A percentile compares a stretch with the other conserved stretches of the same genome.
These are phyloP conservation scores for Tetrapyrgos nigripes DNA, from an alignment of 1,284 basidiomycete genomes.

Conservation along the genomic window DNA sequence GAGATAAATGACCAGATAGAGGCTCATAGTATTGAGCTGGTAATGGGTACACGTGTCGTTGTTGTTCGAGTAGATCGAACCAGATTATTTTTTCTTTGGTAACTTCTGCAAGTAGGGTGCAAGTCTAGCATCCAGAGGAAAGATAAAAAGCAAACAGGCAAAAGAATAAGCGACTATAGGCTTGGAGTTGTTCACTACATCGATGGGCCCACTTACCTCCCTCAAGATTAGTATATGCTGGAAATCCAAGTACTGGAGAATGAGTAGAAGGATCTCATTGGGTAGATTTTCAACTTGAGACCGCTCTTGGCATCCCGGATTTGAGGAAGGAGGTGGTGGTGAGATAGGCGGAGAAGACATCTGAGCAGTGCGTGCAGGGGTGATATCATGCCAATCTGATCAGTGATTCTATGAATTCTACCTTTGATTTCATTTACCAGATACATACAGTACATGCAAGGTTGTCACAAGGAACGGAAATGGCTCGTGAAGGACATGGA, in stretches of 20 bases:
- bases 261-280: conserved; percentile 12
- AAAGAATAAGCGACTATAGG: not conserved
- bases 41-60: conserved; percentile 6
- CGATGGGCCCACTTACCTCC: conserved; percentile 8
- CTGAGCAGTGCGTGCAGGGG: too few relatives aligned
- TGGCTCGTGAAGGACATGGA: too few relatives aligned
- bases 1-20: not conserved
- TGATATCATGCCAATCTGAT: too few relatives aligned
- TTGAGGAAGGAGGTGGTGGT: too few relatives aligned
- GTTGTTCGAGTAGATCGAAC: conserved; percentile 3
- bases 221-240: conserved; percentile 8
- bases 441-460: too few relatives aligned
- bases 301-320: too few relatives aligned
- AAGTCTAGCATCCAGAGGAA: conserved; percentile 8
- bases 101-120: conserved; percentile 9
- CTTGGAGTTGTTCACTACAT: not conserved
- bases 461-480: too few relatives aligned
- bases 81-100: conserved; percentile 15
- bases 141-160: not conserved
- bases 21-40: not conserved
- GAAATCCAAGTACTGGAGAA: conserved; percentile 11
- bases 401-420: too few relatives aligned
- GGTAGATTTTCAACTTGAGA: conserved; percentile 1
- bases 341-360: too few relatives aligned
- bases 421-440: too few relatives aligned